Percentiles rank a stretch among this genome's conserved stretches.
These are phyloP conservation scores for Termitomyces heimii DNA, from an alignment of 768 basidiomycete species.

Conservation along the genomic window DNA sequence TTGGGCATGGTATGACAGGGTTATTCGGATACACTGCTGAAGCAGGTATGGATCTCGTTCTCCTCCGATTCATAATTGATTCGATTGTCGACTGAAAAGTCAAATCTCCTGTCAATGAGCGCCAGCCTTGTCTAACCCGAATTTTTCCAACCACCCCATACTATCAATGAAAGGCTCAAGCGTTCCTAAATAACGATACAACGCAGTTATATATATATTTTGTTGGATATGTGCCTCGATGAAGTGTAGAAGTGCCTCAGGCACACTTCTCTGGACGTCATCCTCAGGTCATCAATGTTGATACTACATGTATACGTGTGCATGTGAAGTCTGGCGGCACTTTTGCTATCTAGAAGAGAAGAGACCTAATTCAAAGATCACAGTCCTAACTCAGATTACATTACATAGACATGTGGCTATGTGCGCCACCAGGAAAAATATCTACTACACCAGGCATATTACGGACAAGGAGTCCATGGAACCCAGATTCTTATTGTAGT, in stretches of 20 bases:
- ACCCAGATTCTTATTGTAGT: neutral
- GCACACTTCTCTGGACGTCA: neutral
- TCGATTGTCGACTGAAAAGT: neutral
- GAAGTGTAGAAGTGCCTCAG: neutral
- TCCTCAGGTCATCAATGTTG: neutral
- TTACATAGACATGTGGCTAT: neutral
- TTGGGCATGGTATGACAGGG: no score
- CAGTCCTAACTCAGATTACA: neutral
- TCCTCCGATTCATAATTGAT: neutral
- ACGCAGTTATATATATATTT: no score
- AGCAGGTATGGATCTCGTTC: neutral
- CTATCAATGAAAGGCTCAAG: neutral
- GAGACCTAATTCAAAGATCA: neutral
- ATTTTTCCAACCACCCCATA: neutral
- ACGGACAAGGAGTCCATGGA: neutral
- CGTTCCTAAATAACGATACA: neutral
- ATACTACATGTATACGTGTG: neutral
- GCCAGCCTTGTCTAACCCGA: neutral
- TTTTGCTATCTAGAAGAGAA: neutral
- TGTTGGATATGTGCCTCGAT: neutral
- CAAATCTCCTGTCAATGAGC: neutral
- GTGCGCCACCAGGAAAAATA: neutral
- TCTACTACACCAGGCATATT: neutral
- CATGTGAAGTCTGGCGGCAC: neutral
- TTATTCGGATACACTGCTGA: no score